Percentiles rank a stretch among this genome's conserved stretches.
Evolutionary conservation across 1,284 basidiomycete genomes (phyloP).

Genomic region (Cryptococcus hybrid): DNA sequence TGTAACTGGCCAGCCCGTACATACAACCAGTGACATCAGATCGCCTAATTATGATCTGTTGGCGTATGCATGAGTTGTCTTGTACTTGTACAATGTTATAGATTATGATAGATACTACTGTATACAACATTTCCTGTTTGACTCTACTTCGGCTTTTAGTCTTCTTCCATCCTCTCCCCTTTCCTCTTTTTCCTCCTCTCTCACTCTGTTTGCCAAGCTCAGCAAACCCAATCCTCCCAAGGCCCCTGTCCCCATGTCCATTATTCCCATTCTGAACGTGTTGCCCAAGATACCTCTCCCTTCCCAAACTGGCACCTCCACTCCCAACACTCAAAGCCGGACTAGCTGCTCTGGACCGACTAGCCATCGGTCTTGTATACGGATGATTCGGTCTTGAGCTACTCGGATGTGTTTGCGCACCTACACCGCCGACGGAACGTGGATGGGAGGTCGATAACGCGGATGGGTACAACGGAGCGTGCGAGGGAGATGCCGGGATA

Average conservation of each 20-base stretch:
- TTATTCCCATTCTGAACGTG: constrained; percentile 18
- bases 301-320: constrained; percentile 25
- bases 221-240: constrained; percentile 41
- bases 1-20: too few species aligned
- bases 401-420: not conserved
- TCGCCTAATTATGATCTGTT: too few species aligned
- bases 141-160: too few species aligned
- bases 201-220: constrained; percentile 23
- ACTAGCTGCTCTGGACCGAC: constrained; percentile 37
- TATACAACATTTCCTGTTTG: too few species aligned
- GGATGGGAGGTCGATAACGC: constrained; percentile 11
- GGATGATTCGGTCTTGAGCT: constrained; percentile 19
- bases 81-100: too few species aligned
- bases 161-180: too few species aligned
- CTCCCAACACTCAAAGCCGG: constrained; percentile 44
- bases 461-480: constrained; percentile 27
- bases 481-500: constrained; percentile 40
- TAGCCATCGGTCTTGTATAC: constrained; percentile 37
- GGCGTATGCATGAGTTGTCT: too few species aligned
- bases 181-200: constrained; percentile 12
- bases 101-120: too few species aligned
- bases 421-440: not conserved
- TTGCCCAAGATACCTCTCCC: constrained; percentile 6
- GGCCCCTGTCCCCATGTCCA: constrained; percentile 9
- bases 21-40: too few species aligned